These are phyloP conservation scores for Rhizophlyctis rosea DNA, from an alignment of 192 early-diverging fungal species.

Conservation along the genomic window DNA sequence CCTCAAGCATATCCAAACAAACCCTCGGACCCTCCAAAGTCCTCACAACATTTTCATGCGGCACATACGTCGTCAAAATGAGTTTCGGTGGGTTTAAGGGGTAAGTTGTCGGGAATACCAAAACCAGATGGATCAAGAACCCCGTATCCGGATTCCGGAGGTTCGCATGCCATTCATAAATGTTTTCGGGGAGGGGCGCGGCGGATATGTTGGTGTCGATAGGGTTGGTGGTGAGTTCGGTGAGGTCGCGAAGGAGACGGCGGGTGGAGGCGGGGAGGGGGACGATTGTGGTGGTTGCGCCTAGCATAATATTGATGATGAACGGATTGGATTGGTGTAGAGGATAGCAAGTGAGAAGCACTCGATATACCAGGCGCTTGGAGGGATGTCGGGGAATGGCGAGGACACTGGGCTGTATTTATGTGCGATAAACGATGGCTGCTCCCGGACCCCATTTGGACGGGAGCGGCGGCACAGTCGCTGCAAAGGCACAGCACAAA, in stretches of 20 bases:
- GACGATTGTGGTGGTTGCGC: too few relatives aligned
- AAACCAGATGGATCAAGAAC: conserved; percentile 14
- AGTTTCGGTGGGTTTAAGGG: conserved; percentile 17
- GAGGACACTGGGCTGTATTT: too few relatives aligned
- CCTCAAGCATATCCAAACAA: conserved; percentile 16
- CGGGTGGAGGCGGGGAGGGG: conserved; percentile 12
- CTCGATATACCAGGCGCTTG: too few relatives aligned
- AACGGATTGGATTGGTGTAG: too few relatives aligned
- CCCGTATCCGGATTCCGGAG: neutral
- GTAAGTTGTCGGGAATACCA: conserved; percentile 16
- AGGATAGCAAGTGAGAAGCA: too few relatives aligned
- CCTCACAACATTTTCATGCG: conserved; percentile 20
- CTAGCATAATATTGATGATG: too few relatives aligned
- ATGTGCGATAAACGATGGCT: too few relatives aligned
- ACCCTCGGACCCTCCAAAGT: conserved; percentile 9
- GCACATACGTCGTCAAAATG: conserved; percentile 10
- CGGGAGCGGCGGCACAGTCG: too few relatives aligned
- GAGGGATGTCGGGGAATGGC: too few relatives aligned
- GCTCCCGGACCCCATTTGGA: too few relatives aligned
- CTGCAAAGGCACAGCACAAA: too few relatives aligned
- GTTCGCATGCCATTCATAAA: conserved; percentile 22
- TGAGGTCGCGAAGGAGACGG: conserved; percentile 14
- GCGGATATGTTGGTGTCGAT: conserved; percentile 10
- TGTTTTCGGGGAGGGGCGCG: conserved; percentile 6
- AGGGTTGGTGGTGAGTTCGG: conserved; percentile 4